Evolutionary conservation across 2,329 filamentous ascomycete species (phyloP).

Genomic region (Colletotrichum sidae): DNA sequence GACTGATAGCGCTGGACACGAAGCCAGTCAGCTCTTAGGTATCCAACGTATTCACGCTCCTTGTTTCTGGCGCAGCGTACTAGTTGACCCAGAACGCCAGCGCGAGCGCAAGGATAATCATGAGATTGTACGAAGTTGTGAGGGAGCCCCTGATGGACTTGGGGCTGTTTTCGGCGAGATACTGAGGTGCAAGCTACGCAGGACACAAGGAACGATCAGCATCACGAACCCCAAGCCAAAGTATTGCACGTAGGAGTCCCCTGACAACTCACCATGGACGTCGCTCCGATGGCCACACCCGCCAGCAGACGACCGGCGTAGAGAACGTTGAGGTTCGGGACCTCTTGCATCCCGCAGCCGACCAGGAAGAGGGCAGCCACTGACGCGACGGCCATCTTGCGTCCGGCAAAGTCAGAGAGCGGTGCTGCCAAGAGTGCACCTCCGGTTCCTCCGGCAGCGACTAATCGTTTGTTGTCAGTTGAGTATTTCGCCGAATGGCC

Average conservation of each 20-base stretch:
- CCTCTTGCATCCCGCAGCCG: slow-evolving; percentile 49
- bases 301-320: slow-evolving; percentile 51
- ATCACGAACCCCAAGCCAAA: not conserved
- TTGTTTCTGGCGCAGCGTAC: too few species aligned
- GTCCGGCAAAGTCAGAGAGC: slow-evolving; percentile 50
- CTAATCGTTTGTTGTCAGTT: slow-evolving; percentile 38
- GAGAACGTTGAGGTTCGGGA: slow-evolving; percentile 49
- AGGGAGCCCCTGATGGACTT: slow-evolving; percentile 53
- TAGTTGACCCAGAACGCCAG: slow-evolving; percentile 50
- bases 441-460: slow-evolving; percentile 50
- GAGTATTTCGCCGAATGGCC: too few species aligned
- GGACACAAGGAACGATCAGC: not conserved
- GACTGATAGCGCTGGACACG: slow-evolving; percentile 34
- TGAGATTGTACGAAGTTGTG: slow-evolving; percentile 53
- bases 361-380: slow-evolving; percentile 48
- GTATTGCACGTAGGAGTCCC: not conserved
- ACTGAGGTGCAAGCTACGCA: slow-evolving; percentile 50
- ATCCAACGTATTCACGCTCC: too few species aligned
- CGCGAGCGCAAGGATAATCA: slow-evolving; percentile 50
- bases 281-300: slow-evolving; percentile 49
- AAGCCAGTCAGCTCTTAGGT: too few species aligned
- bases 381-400: slow-evolving; percentile 48
- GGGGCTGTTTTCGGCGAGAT: slow-evolving; percentile 53
- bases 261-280: slow-evolving; percentile 43
- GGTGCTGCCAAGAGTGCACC: slow-evolving; percentile 52